Evolutionary conservation across 179 eudicot species (phyloP), one percentile per base, ranked within the genome.

Genomic region (Amaranthus tricolor): DNA sequence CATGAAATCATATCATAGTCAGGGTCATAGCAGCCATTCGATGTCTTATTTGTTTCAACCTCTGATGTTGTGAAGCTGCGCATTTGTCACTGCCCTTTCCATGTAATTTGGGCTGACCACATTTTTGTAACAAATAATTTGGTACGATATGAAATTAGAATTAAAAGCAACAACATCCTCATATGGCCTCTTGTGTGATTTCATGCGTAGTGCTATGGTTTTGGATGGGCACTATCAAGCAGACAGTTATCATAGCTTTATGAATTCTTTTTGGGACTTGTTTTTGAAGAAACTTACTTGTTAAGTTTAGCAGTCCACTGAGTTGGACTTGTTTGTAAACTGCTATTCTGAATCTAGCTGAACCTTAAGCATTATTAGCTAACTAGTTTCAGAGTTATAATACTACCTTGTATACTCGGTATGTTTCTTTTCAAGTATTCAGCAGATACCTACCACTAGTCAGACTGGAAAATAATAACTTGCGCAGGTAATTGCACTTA

Each of bases 21-120:
- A 78, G 56, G 81, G 71, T 82, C 24, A 76, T 83, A 86, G 84
- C 66, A 66, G 86, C 83, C 85, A 68, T 68, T 85, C 59, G 48
- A 70, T 65, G 79, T 80, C 75, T 66, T 53, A 62, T 53, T 74
- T 51, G 21, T 74, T 62, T 74, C 57, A 7, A 31, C 51, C 63
- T 55, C 50, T 65, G 60, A 8, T 70, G 69, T 70, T 54, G 69
- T 62, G 48, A 44, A 45, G 63, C 70, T 72, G 75, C 74, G 62
- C 24, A 62, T 79, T 55, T 21, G 45, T 31, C 51, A 59, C n/a
- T 43, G 70, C 80, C 77, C 76, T 70, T 69, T 67, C 65, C 17
- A 9, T 61, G 70, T 76, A 61, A 67, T 54, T 72, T 65, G 79
- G 75, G 77, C 71, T 77, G 70, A 44, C 77, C 71, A 55, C 80